Percentiles rank a stretch among this genome's conserved stretches.
phyloP scores from a whole-genome alignment of 768 basidiomycete species.

The Clavulina sp. region DNA sequence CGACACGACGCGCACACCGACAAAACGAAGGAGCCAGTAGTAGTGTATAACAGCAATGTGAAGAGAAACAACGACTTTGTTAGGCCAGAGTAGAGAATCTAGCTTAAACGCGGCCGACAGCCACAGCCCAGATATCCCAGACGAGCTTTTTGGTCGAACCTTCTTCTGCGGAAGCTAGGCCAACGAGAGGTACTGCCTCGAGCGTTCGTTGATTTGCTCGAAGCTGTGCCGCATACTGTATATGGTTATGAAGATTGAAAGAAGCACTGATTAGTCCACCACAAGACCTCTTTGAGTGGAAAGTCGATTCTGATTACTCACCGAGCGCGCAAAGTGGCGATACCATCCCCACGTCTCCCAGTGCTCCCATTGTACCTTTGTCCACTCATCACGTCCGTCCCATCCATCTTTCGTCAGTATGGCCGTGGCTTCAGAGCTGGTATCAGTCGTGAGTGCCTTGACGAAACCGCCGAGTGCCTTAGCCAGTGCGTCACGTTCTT shows the following conservation, averaged over 20 bases:
- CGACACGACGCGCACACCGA: too few relatives aligned
- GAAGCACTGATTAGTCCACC: neutral
- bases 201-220: constrained; percentile 58
- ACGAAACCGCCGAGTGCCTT: constrained; percentile 65
- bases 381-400: constrained; percentile 54
- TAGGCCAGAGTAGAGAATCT: too few relatives aligned
- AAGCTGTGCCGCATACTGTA: constrained; percentile 63
- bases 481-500: constrained; percentile 58
- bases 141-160: neutral
- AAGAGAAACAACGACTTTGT: too few relatives aligned
- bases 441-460: constrained; percentile 32
- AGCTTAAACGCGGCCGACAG: neutral
- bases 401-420: constrained; percentile 53
- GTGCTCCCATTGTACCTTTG: constrained; percentile 54
- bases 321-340: constrained; percentile 68
- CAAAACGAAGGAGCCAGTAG: too few relatives aligned
- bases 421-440: constrained; percentile 33
- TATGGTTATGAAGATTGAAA: neutral
- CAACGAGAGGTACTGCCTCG: constrained; percentile 44
- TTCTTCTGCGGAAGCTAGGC: neutral
- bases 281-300: neutral
- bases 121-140: neutral
- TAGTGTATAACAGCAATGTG: too few relatives aligned
- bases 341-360: constrained; percentile 93
- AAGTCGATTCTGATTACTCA: constrained; percentile 22